Conservation (phyloP, 2,329 filamentous ascomycete genomes). For the Pseudogymnoascus pannorum region DNA sequence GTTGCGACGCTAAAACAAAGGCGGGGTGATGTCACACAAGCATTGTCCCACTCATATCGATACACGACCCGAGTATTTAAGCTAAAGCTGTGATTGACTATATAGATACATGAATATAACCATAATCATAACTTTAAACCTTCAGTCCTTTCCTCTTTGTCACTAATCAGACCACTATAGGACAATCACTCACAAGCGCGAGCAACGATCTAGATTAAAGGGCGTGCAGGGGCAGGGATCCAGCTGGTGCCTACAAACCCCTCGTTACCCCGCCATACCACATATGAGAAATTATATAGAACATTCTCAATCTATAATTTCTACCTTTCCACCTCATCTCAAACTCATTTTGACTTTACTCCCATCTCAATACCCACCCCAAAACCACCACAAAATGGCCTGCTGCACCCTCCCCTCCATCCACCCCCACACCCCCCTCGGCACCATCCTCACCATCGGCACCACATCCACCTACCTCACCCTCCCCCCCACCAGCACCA, state of each 20-base stretch:
- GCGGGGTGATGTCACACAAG: constrained; percentile 7
- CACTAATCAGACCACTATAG: neutral
- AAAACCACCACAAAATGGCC: neutral
- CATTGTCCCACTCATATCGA: constrained; percentile 1
- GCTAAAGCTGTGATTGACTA: neutral
- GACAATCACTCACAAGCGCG: neutral
- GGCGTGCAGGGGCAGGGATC: constrained; percentile 3
- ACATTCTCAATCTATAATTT: neutral
- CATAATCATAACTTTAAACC: neutral
- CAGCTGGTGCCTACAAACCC: neutral
- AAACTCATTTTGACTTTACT: neutral
- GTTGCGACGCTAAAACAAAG: constrained; percentile 4
- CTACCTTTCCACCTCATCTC: neutral
- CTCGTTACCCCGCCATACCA: neutral
- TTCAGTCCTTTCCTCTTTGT: neutral
- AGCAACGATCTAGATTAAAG: neutral
- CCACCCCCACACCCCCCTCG: neutral
- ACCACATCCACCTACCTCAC: neutral
- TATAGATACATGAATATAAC: neutral
- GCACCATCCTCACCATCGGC: neutral
- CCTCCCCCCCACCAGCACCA: neutral
- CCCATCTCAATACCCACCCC: neutral
- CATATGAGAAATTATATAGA: constrained; percentile 6
- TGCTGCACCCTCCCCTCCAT: constrained; percentile 1
- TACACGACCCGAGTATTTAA: neutral